Evolutionary conservation across 2,329 filamentous ascomycete species (phyloP).

Genomic region (Geoglossum cookeanum): DNA sequence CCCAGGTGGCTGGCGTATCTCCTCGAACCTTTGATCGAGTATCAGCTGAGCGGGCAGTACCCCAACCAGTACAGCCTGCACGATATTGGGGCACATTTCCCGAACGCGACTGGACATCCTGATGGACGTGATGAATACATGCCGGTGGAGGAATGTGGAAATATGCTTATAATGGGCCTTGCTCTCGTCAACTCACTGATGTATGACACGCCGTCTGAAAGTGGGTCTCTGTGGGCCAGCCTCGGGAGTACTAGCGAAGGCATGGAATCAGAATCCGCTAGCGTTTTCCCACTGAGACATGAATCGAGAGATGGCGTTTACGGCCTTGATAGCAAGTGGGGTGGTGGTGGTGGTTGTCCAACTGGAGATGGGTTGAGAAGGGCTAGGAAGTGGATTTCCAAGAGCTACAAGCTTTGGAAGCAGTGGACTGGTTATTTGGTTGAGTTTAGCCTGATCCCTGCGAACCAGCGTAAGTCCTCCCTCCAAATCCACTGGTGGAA

Average conservation of each 20-base stretch:
- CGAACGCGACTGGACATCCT: constrained; percentile 57
- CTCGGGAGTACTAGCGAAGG: constrained; percentile 16
- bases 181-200: constrained; percentile 56
- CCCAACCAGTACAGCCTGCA: constrained; percentile 69
- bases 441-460: constrained; percentile 53
- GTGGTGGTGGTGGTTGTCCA: constrained; percentile 29
- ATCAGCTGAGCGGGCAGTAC: constrained; percentile 66
- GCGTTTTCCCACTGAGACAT: constrained; percentile 30
- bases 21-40: constrained; percentile 61
- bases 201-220: constrained; percentile 36
- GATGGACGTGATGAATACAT: constrained; percentile 54
- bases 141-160: constrained; percentile 61
- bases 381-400: constrained; percentile 43
- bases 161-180: constrained; percentile 69
- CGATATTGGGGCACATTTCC: constrained; percentile 53
- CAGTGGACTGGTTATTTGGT: constrained; percentile 67
- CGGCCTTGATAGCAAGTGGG: constrained; percentile 43
- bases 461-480: constrained; percentile 39
- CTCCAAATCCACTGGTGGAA: neutral
- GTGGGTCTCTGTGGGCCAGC: constrained; percentile 39
- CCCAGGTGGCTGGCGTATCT: constrained; percentile 64
- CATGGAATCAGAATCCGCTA: constrained; percentile 13
- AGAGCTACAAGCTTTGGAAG: constrained; percentile 52
- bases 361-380: constrained; percentile 32
- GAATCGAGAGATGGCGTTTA: constrained; percentile 31